Evolutionary conservation across 129 eudicot genomes (phyloP).

Genomic region (Tanacetum coccineum): DNA sequence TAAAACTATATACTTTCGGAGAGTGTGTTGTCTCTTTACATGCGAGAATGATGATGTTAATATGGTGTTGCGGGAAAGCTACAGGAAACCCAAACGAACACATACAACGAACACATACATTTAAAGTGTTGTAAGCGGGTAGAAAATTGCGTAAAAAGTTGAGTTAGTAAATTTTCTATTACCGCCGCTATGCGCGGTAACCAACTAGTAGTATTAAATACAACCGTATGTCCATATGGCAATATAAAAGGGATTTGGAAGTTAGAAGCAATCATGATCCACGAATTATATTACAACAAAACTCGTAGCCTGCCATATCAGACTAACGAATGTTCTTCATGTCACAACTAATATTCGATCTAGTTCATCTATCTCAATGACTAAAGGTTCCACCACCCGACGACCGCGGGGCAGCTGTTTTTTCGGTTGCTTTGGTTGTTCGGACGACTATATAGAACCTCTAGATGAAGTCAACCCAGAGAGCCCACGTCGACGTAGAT

Average conservation of each 20-base stretch:
- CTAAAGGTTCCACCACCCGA: conserved; percentile 22
- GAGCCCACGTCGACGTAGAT: conserved; percentile 19
- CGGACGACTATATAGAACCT: conserved; percentile 9
- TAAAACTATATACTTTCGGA: no score
- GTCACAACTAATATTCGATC: conserved; percentile 20
- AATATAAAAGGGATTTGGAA: conserved; percentile 20
- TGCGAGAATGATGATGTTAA: no score
- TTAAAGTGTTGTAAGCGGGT: no score
- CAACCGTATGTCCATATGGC: not conserved
- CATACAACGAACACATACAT: no score
- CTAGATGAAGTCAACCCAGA: conserved; percentile 31
- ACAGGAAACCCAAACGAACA: no score
- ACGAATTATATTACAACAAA: conserved; percentile 1
- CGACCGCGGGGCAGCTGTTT: conserved; percentile 24
- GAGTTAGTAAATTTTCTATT: no score
- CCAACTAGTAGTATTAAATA: no score
- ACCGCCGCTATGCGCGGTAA: no score
- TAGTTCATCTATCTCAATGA: conserved; percentile 23
- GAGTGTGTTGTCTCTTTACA: no score
- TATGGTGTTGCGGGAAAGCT: no score
- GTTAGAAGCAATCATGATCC: conserved; percentile 16
- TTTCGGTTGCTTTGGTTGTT: conserved; percentile 41
- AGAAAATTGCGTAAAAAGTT: no score
- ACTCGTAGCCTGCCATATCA: conserved; percentile 28
- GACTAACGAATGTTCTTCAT: conserved; percentile 29